Base-by-base conservation (phyloP, 2,329 filamentous ascomycete genomes). In the Epichloe gansuensis region DNA sequence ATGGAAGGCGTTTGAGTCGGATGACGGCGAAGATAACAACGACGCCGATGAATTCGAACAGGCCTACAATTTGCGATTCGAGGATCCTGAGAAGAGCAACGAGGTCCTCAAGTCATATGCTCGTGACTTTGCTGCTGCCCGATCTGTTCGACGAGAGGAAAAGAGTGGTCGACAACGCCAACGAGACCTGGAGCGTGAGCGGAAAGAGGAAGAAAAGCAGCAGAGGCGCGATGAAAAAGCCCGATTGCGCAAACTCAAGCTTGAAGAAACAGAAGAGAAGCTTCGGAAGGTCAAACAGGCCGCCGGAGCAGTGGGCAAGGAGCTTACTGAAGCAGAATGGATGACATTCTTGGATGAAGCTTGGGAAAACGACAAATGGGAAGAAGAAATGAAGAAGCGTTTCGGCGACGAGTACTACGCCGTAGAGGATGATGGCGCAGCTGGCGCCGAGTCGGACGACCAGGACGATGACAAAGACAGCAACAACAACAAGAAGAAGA, bases 31-130 rank as follows among this genome's bases (percentile, higher is more conserved):
- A 49, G 88, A 76, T 2, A 88, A 76, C 3, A 75, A 89, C 47
- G 82, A 87, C 34, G 90, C 90, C 27, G 91, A 97, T 44, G 81
- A 85, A 55, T 95, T 91, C 62, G 93, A 98, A 70, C 78, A 87
- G 57, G 90, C 90, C 4, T 98, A 95, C 72, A 98, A 98, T 70
- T 71, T 96, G 69, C 85, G 93, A 36, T 98, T 98, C 63, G 93
- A 98, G 66, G 87, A 97, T 61, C 89, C 93, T 0, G 78, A 78
- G 54, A 89, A 87, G 64, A 83, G 87, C 60, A 96, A 96, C 64
- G 89, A 95, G 68, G 83, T 86, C 48, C 74, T 98, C 35, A 82
- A 85, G 62, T 89, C 90, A 5, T 95, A 96, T 69, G 85, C 91
- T 52, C 85, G 91, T 80, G 89, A 95, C 64, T 77, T 89, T 17